Conservation (phyloP, 2,329 filamentous ascomycete genomes). For the Fusarium sp. region DNA sequence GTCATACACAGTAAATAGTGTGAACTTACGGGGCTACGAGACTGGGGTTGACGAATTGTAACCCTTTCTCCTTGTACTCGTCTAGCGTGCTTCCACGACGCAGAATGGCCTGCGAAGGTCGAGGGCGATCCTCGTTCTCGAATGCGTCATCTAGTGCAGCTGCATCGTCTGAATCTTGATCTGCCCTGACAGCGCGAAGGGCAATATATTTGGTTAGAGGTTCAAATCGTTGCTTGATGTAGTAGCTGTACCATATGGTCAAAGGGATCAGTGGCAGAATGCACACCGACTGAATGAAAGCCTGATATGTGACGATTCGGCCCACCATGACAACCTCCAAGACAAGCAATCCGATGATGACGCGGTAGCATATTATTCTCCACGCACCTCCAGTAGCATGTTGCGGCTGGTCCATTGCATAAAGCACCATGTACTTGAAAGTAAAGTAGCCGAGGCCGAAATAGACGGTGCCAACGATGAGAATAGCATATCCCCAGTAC, state of each 20-base stretch:
- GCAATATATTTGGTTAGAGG: slow-evolving; percentile 95
- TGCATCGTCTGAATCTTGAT: slow-evolving; percentile 57
- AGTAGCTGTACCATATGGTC: slow-evolving; percentile 91
- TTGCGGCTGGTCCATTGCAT: slow-evolving; percentile 97
- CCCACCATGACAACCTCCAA: slow-evolving; percentile 94
- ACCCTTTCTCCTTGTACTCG: slow-evolving; percentile 76
- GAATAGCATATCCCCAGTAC: slow-evolving; percentile 81
- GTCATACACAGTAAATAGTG: neutral
- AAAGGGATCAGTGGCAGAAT: slow-evolving; percentile 81
- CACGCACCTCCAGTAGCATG: slow-evolving; percentile 94
- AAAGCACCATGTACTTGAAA: slow-evolving; percentile 97
- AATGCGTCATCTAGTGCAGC: slow-evolving; percentile 55
- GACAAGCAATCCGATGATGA: slow-evolving; percentile 86
- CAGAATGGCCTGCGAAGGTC: slow-evolving; percentile 56
- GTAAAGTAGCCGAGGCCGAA: slow-evolving; percentile 87
- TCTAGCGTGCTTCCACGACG: slow-evolving; percentile 75
- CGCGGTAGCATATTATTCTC: slow-evolving; percentile 95
- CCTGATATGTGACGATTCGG: slow-evolving; percentile 79
- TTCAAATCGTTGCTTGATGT: slow-evolving; percentile 83
- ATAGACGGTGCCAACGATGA: slow-evolving; percentile 85
- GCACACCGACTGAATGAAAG: slow-evolving; percentile 78
- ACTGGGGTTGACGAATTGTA: slow-evolving; percentile 82
- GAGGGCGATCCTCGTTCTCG: slow-evolving; percentile 54
- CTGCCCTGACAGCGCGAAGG: slow-evolving; percentile 80
- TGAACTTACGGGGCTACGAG: slow-evolving; percentile 72